Evolutionary conservation across 2,329 filamentous ascomycete species (phyloP), one percentile per base, ranked within the genome.

Genomic region (Microsporum canis): DNA sequence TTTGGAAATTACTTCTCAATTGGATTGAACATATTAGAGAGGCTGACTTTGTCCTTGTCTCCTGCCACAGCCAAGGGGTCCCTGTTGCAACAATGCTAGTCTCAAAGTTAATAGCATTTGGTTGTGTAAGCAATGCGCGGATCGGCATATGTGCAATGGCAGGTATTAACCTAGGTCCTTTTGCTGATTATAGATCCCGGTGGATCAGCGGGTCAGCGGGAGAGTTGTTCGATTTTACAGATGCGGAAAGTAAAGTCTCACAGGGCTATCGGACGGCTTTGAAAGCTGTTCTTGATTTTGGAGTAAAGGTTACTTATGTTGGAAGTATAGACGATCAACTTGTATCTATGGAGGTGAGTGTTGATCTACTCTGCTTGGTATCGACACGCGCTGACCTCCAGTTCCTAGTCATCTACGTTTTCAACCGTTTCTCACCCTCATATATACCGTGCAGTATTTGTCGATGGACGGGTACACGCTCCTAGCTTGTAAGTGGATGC

Each of bases 321-420:
- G 92, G 92, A 60, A 96, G 91, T 73, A 95, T 99, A 58, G 94
- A 99, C 71, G 94, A 99, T 73, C 94, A 99, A 73, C 80, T 99
- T 1, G 91, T 99, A 12, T 92, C 91, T 3, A 79, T 99, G 70
- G 92, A 96, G 79, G 87, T 88, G 73, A 70, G 77, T 68, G 10
- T 38, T 43, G 14, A 56, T 5, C 27, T 29, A 29, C 51, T 49
- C 33, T 7, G 34, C 34, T n/a, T 39, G 27, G 34, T 36, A 38
- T 36, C 10, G 17, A 34, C 53, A 34, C 56, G 38, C 34, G 29
- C 17, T 55, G 5, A 39, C 33, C 17, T 31, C 10, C 33, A 31
- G 27, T 34, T 6, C 58, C 57, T 45, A 79, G 84, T 96, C 91
- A 1, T 91, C 92, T 14, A 84, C 94, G 0, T 95, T 95, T 73